Conservation (phyloP, 768 basidiomycete genomes). For the Rhizopogon sp. region DNA sequence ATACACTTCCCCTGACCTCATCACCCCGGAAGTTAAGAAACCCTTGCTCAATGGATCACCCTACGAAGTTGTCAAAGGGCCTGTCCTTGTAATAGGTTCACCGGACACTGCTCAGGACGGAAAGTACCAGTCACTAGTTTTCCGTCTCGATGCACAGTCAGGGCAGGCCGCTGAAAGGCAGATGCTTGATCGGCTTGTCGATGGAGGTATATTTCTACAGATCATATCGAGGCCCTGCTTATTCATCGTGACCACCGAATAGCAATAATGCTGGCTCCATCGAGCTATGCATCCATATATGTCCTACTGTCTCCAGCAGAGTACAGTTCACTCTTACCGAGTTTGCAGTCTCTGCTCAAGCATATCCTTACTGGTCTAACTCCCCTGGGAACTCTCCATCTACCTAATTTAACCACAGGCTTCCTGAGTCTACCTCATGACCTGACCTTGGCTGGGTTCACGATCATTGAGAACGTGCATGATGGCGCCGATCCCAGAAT, state of each 20-base stretch:
- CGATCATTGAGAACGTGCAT: conserved; percentile 39
- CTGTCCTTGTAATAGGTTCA: conserved; percentile 73
- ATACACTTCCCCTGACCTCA: conserved; percentile 19
- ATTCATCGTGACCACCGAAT: conserved; percentile 1
- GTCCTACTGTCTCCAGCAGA: conserved; percentile 60
- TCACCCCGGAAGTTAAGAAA: conserved; percentile 10
- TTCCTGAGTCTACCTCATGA: conserved; percentile 47
- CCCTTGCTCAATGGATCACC: conserved; percentile 7
- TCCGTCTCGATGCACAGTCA: conserved; percentile 45
- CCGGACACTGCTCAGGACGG: conserved; percentile 75
- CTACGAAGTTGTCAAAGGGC: conserved; percentile 27
- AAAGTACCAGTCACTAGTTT: conserved; percentile 66
- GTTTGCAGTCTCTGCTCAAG: conserved; percentile 50
- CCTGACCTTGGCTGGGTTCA: conserved; percentile 65
- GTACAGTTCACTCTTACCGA: conserved; percentile 51
- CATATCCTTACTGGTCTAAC: conserved; percentile 56
- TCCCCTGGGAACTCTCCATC: conserved; percentile 65
- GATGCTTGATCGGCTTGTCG: conserved; percentile 77
- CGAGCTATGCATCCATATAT: conserved; percentile 61
- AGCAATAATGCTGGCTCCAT: conserved; percentile 56
- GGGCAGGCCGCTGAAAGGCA: conserved; percentile 62
- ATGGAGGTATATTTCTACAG: conserved; percentile 53
- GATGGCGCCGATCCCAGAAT: conserved; percentile 37
- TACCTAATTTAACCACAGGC: conserved; percentile 48
- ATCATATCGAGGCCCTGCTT: not conserved